A percentile compares a stretch with the other conserved stretches of the same genome.
Evolutionary conservation across 495 filamentous ascomycete genomes (phyloP).

Genomic region (Letharia lupina): DNA sequence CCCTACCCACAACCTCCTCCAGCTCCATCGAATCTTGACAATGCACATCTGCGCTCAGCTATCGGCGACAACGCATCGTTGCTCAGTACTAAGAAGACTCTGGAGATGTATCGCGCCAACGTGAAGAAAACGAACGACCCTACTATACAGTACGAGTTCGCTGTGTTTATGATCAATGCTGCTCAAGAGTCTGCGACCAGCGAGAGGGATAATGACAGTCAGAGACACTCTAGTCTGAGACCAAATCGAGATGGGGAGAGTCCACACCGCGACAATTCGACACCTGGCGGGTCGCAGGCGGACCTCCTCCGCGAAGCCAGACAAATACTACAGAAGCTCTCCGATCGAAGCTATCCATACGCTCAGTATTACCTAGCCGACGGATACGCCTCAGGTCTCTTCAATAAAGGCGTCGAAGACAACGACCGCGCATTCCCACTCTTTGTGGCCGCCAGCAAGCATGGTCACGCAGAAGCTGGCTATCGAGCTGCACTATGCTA

Average conservation of each 20-base stretch:
- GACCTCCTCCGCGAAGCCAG: constrained; percentile 81
- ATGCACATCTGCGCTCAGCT: constrained; percentile 62
- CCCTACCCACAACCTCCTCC: constrained; percentile 83
- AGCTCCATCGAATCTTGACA: constrained; percentile 64
- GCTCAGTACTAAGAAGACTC: constrained; percentile 78
- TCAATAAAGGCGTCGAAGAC: constrained; percentile 86
- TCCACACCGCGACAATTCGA: constrained; percentile 30
- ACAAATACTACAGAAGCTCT: constrained; percentile 74
- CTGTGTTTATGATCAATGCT: constrained; percentile 81
- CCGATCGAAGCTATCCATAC: constrained; percentile 83
- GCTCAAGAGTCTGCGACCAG: constrained; percentile 56
- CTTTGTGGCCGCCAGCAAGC: constrained; percentile 90
- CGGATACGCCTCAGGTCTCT: constrained; percentile 87
- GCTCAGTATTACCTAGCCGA: constrained; percentile 97
- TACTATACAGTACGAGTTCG: constrained; percentile 86
- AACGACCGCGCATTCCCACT: constrained; percentile 83
- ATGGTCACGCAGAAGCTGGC: constrained; percentile 92
- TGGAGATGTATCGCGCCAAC: constrained; percentile 95
- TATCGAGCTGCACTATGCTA: constrained; percentile 93
- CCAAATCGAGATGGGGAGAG: constrained; percentile 27
- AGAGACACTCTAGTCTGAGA: constrained; percentile 31
- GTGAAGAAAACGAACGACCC: constrained; percentile 93
- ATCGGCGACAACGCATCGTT: constrained; percentile 85
- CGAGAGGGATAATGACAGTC: constrained; percentile 34
- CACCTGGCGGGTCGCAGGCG: constrained; percentile 38